Percentiles rank a stretch among this genome's conserved stretches.
phyloP scores from a whole-genome alignment of 768 basidiomycete genomes.

The Mrakia gelida region DNA sequence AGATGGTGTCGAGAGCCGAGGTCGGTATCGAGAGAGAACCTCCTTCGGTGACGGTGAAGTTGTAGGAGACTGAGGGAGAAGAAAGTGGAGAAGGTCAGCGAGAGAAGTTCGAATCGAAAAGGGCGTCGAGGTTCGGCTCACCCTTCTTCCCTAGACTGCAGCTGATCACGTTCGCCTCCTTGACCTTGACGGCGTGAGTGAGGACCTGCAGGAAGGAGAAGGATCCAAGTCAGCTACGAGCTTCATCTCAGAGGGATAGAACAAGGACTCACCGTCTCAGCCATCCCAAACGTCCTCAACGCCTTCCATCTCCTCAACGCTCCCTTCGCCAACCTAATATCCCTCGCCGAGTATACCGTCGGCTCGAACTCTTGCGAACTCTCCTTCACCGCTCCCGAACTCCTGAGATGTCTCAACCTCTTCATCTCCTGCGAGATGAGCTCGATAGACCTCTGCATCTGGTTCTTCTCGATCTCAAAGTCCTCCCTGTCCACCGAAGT shows the following conservation, averaged over 20 bases:
- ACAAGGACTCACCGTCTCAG: conserved; percentile 53
- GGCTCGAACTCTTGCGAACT: conserved; percentile 57
- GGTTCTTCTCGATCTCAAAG: conserved; percentile 78
- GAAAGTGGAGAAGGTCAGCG: background rate
- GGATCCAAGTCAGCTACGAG: background rate
- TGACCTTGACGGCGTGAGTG: conserved; percentile 75
- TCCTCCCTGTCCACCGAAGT: conserved; percentile 68
- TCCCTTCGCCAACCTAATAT: conserved; percentile 74
- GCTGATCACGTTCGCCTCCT: conserved; percentile 85
- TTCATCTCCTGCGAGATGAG: conserved; percentile 77
- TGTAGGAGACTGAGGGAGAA: conserved; percentile 61
- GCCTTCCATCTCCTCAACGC: conserved; percentile 81
- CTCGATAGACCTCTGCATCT: conserved; percentile 83
- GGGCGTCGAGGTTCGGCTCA: background rate
- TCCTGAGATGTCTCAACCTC: conserved; percentile 52
- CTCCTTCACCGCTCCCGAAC: background rate
- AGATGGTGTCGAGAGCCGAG: conserved; percentile 79
- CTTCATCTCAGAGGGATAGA: background rate
- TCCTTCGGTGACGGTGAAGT: conserved; percentile 85
- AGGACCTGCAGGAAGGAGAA: conserved; percentile 49
- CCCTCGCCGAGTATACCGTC: conserved; percentile 72
- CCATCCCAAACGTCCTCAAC: conserved; percentile 81
- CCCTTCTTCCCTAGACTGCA: conserved; percentile 4
- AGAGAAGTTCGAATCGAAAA: too few relatives aligned
- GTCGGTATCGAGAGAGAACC: conserved; percentile 70